phyloP scores from a whole-genome alignment of 2,329 filamentous ascomycete genomes.

The Penicillium sp. region DNA sequence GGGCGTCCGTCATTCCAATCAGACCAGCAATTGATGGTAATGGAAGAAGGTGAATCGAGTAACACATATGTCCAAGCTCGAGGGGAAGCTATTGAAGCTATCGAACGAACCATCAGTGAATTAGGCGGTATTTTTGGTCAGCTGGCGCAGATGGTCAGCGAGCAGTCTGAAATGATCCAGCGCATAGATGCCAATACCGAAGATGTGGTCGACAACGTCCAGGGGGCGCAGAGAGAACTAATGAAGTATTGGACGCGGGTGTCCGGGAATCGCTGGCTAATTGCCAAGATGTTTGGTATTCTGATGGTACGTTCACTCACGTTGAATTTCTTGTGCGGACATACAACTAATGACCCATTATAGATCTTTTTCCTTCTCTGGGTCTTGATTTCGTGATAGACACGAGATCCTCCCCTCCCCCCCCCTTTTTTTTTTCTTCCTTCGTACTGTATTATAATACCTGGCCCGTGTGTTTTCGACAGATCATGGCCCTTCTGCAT shows the following conservation, averaged over 20 bases:
- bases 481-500: constrained; percentile 22
- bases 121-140: constrained; percentile 91
- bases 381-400: constrained; percentile 58
- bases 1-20: constrained; percentile 56
- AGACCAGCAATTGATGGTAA: constrained; percentile 83
- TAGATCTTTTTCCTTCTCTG: constrained; percentile 77
- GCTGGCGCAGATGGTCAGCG: constrained; percentile 91
- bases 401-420: constrained; percentile 7
- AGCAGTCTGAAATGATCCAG: constrained; percentile 97
- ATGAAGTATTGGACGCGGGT: constrained; percentile 97
- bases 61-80: constrained; percentile 91
- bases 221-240: constrained; percentile 89
- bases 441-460: constrained; percentile 36
- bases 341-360: constrained; percentile 1
- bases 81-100: constrained; percentile 93
- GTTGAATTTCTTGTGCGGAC: not conserved
- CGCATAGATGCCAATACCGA: constrained; percentile 96
- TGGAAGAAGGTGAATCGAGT: constrained; percentile 84
- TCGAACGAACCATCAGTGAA: constrained; percentile 91
- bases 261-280: constrained; percentile 90
- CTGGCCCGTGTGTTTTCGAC: constrained; percentile 17
- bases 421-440: constrained; percentile 8
- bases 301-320: constrained; percentile 62
- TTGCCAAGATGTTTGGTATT: constrained; percentile 77
- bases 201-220: constrained; percentile 96